Base-by-base conservation (phyloP, 805 yeast species). In the Zygosaccharomyces pseudorouxii region DNA sequence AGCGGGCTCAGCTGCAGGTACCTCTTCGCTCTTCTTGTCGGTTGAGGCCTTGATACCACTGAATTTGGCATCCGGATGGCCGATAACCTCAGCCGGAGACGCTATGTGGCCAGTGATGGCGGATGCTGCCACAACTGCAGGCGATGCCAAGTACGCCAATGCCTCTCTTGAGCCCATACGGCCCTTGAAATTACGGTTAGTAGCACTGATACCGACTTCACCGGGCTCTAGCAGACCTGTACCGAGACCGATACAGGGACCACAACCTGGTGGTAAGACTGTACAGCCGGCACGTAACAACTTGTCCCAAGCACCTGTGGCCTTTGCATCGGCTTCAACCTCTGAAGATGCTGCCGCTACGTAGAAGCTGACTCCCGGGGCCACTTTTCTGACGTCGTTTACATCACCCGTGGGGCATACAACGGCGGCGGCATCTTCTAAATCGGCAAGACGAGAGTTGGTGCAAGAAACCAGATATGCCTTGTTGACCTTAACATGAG, bases 141-240 rank as follows among this genome's bases (percentile, higher is more conserved):
- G 99, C 1, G 97, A 89, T 0, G 97, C 97, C 55, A 93, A 78
- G 68, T 86, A 93, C 0, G 99, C 99, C 52, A 89, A 73, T 0
- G 99, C 99, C 60, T 93, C 97, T 58, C 85, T 86, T 6, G 96
- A 85, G 7, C 99, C 99, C 99, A 93, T 93, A 73, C 99, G 82
- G 53, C 99, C 99, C 72, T 93, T 93, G 79, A 93, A 93, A 72
- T 93, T 93, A 74, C 99, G 82, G 75, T 93, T 93, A 6, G 99
- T 93, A 50, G 99, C 99, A 55, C 96, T 87, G 61, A 93, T 93
- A 55, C 99, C 99, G 50, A 93, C 95, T 70, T 93, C 98, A 39
- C 99, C 99, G 30, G 88, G 92, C 70, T 93, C 83, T 57, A 93
- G 74, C 55, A 93, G 74, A 43, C 99, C 99, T 25, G 95, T 77